Conservation (phyloP, 1,284 basidiomycete genomes). For the Cryptococcus sp. region DNA sequence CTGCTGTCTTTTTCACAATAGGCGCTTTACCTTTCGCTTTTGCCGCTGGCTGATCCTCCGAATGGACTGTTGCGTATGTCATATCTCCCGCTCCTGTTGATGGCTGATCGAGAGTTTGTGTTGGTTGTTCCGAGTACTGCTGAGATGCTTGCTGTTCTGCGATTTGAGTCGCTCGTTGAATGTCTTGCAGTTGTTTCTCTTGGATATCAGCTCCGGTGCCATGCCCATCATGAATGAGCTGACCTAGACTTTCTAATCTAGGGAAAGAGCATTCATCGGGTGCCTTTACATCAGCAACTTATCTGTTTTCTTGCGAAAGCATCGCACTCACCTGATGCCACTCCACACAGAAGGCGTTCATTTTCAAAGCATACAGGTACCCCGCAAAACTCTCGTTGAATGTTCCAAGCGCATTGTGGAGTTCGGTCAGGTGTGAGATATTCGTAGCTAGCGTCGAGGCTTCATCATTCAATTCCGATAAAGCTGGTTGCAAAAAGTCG, state of each 20-base stretch:
- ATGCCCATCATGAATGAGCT: not conserved
- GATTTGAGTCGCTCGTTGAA: not conserved
- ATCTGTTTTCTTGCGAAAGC: not conserved
- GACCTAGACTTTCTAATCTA: constrained; percentile 3
- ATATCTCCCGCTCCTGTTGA: constrained; percentile 21
- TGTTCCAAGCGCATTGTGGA: constrained; percentile 70
- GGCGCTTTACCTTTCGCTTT: constrained; percentile 4
- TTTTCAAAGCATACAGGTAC: constrained; percentile 85
- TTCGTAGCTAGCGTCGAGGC: constrained; percentile 72
- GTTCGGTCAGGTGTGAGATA: constrained; percentile 62
- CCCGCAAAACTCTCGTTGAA: constrained; percentile 94
- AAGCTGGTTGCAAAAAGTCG: constrained; percentile 76
- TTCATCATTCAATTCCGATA: constrained; percentile 83
- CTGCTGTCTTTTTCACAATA: constrained; percentile 8
- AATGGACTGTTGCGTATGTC: constrained; percentile 44
- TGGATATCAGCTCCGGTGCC: not conserved
- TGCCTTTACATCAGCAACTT: constrained; percentile 3
- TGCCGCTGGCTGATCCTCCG: constrained; percentile 14
- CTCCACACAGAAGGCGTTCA: constrained; percentile 88
- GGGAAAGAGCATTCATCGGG: constrained; percentile 11
- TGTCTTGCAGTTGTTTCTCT: constrained; percentile 4
- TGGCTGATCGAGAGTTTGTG: constrained; percentile 2
- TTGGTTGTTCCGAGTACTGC: constrained; percentile 1
- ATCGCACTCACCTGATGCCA: constrained; percentile 71
- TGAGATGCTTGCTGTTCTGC: not conserved